Evolutionary conservation across 2,329 filamentous ascomycete species (phyloP), one percentile per base, ranked within the genome.

Genomic region (Thielaviopsis euricoi): DNA sequence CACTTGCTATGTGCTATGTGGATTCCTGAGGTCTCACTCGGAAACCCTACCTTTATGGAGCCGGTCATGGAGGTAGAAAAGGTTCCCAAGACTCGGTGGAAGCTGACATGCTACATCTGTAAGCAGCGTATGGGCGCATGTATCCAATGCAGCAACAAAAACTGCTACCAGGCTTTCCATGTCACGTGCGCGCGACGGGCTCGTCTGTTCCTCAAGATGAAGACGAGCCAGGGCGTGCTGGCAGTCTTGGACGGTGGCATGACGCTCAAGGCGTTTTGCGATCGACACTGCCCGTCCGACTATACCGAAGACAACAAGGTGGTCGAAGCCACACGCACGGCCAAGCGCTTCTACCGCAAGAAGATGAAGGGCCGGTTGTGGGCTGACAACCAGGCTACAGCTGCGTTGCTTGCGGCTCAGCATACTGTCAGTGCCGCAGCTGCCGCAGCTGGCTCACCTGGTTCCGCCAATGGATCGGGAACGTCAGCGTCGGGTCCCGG

Each of bases 11-110:
- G 93, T 67, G 89, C 93, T 33, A 93, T 97, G 74, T 98, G 93
- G 93, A 96, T 98, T 65, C 93, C 93, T 0, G 93, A 98, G 71
- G 89, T 97, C 6, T 91, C 88, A 3, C 81, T 98, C 54, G 93
- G 90, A 15, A 98, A 98, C 66, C 86, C 89, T 61, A 95, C 90
- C 7, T 93, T 97, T 68, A 96, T 97, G 88, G 93, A 98, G 67
- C 93, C 93, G 0, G 89, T 98, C 55, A 94, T 93, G 76, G 93
- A 97, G 64, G 88, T 98, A 40, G 93, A 98, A 68, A 96, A 96
- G 70, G 91, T 98, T 2, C 93, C 93, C 0, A 93, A 89, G 68
- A 90, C 85, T 61, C 81, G 93, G 62, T 98, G 93, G 93, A 94
- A 87, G 69, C 74, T 96, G 66, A 84, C 81, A 48, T 98, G 93